Conservation (phyloP, 2,329 filamentous ascomycete genomes). For the Nothophaeocryptopus gaeumannii region DNA sequence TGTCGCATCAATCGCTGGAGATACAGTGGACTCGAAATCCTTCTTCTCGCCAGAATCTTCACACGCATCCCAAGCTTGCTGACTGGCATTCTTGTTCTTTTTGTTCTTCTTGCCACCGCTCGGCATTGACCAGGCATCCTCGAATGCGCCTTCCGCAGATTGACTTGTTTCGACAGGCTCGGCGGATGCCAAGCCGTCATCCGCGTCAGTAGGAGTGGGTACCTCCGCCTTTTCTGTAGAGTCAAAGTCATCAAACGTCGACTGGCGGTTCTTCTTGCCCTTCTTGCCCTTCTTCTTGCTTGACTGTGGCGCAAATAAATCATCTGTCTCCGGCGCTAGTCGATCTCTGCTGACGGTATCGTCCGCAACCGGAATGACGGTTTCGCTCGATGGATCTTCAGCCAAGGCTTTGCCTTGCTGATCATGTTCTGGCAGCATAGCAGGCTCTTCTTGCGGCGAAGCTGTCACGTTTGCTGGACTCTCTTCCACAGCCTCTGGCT, state of each 20-base stretch:
- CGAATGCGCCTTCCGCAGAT: constrained; percentile 4
- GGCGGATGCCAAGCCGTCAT: constrained; percentile 3
- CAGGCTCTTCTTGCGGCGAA: neutral
- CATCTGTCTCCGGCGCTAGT: constrained; percentile 2
- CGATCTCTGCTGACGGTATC: neutral
- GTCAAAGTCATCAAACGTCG: neutral
- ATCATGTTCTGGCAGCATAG: neutral
- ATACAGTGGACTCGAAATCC: neutral
- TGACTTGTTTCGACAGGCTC: neutral
- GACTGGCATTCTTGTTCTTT: constrained; percentile 2
- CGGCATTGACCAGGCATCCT: constrained; percentile 3
- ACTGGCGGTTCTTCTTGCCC: constrained; percentile 18
- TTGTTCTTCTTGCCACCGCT: constrained; percentile 5
- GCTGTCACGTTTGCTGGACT: neutral
- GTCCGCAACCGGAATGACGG: neutral
- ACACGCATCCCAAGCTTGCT: neutral
- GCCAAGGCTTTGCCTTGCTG: neutral
- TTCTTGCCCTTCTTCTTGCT: constrained; percentile 26
- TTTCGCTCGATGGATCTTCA: neutral
- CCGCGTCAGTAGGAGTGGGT: neutral
- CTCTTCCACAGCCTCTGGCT: neutral
- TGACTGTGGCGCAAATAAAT: constrained; percentile 12
- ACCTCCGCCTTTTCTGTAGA: neutral
- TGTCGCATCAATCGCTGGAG: neutral
- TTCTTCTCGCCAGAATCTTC: neutral